Percentiles rank a stretch among this genome's conserved stretches.
Conservation (phyloP, 83 land plant species). For the Isoetes engelmannii region DNA sequence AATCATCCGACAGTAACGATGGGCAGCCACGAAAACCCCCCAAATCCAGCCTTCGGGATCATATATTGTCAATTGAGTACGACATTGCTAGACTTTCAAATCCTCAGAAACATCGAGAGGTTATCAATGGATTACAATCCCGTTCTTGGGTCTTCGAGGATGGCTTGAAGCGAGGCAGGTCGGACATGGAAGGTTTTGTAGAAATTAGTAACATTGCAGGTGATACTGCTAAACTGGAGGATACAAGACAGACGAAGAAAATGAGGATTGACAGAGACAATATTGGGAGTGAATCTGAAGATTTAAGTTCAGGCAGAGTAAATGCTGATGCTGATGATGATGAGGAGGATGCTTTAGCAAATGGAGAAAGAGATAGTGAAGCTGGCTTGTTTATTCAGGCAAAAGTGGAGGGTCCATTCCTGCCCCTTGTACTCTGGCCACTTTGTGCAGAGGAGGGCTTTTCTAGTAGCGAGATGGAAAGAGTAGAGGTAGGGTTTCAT, state of each 20-base stretch:
- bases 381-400: slow-evolving; percentile 36
- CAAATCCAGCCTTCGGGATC: slow-evolving; percentile 11
- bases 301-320: not conserved
- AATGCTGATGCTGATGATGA: not conserved
- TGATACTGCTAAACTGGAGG: too few relatives aligned
- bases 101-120: not conserved
- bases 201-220: too few relatives aligned
- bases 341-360: not conserved
- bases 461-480: not conserved
- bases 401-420: slow-evolving; percentile 42
- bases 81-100: not conserved
- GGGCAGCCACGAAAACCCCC: slow-evolving; percentile 1
- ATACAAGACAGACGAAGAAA: too few relatives aligned
- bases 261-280: not conserved
- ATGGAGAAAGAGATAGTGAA: slow-evolving; percentile 24
- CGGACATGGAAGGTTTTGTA: not conserved
- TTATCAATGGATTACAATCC: not conserved
- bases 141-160: not conserved
- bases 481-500: slow-evolving; percentile 9
- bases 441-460: slow-evolving; percentile 11
- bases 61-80: slow-evolving; percentile 5
- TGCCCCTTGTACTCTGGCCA: slow-evolving; percentile 52
- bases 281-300: not conserved
- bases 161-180: too few relatives aligned
- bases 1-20: not conserved